Evolutionary conservation across 768 basidiomycete species (phyloP).

Genomic region (Punctularia strigosozonata): DNA sequence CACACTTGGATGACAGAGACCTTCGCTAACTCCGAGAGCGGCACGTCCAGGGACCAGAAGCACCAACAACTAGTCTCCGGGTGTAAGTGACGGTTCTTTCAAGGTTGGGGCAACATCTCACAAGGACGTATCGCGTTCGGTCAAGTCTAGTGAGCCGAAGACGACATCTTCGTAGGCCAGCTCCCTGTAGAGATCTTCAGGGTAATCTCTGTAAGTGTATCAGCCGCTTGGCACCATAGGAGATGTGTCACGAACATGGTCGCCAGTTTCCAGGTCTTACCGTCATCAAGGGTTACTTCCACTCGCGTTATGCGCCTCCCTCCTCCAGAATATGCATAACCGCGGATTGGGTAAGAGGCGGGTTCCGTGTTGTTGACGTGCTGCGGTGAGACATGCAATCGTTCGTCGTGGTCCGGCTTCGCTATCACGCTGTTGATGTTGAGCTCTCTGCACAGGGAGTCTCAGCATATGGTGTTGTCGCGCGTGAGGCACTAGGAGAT

Average conservation of each 20-base stretch:
- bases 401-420: conserved; percentile 42
- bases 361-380: conserved; percentile 2
- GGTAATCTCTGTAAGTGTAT: conserved; percentile 26
- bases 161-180: conserved; percentile 23
- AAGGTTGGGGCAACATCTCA: conserved; percentile 9
- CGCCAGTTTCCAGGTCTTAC: conserved; percentile 34
- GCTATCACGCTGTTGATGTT: conserved; percentile 51
- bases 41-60: conserved; percentile 37
- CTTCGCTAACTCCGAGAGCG: conserved; percentile 19
- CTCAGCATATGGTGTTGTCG: conserved; percentile 10
- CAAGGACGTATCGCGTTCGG: conserved; percentile 37
- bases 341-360: conserved; percentile 29
- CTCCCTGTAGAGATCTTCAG: conserved; percentile 38
- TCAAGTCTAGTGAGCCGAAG: conserved; percentile 38
- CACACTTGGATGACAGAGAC: conserved; percentile 33
- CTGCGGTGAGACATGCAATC: conserved; percentile 12
- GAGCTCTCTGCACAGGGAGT: conserved; percentile 34
- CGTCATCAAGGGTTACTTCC: conserved; percentile 45
- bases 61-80: conserved; percentile 35
- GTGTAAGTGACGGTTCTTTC: not conserved
- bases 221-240: too few species aligned
- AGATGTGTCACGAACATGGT: conserved; percentile 19
- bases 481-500: conserved; percentile 1
- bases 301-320: conserved; percentile 46
- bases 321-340: conserved; percentile 55